Evolutionary conservation across 495 filamentous ascomycete species (phyloP), one percentile per base, ranked within the genome.

Genomic region (Trichoderma orchidacearum): DNA sequence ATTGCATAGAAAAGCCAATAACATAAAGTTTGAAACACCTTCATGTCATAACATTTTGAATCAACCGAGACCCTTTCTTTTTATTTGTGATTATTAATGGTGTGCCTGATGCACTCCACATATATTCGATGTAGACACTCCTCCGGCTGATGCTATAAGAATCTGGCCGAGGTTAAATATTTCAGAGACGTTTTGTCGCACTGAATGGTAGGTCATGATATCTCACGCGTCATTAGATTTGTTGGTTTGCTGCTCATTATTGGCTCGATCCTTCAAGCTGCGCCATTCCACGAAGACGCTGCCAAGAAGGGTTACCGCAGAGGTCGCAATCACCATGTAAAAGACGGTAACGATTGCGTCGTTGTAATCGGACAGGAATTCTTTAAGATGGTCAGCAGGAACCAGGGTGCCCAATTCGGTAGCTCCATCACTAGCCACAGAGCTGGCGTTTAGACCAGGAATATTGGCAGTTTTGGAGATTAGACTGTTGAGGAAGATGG

Each of bases 271-370:
- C 71, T 90, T 89, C 18, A 93, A 82, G 35, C 75, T 84, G 58
- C 77, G 76, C 86, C 86, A 92, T 65, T 89, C 78, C 30, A 90
- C 70, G 3, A 74, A 72, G 13, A 78, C 66, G 0, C 78, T 71
- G 18, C 76, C 84, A 34, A 87, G 11, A 3, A 85, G 67, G 2
- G 75, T 75, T 3, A 86, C 52, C 74, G 63, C 85, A 72, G 1
- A 81, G 78, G 28, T 85, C 71, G 48, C 73, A 17, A 23, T 23
- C 21, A 48, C 70, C 0, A 88, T 77, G 58, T 83, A 80, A 63
- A 85, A 90, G 0, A 79, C 77, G 41, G 75, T 58, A 1, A 73
- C 79, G 8, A 93, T 62, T 0, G 85, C 75, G 7, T 73, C 64
- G 58, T 86, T 89, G 64, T 90, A 92, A 0, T 84, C 85, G 3